These are phyloP conservation scores for Purpureocillium lavendulum DNA, from an alignment of 2,329 filamentous ascomycete species.

Conservation along the genomic window DNA sequence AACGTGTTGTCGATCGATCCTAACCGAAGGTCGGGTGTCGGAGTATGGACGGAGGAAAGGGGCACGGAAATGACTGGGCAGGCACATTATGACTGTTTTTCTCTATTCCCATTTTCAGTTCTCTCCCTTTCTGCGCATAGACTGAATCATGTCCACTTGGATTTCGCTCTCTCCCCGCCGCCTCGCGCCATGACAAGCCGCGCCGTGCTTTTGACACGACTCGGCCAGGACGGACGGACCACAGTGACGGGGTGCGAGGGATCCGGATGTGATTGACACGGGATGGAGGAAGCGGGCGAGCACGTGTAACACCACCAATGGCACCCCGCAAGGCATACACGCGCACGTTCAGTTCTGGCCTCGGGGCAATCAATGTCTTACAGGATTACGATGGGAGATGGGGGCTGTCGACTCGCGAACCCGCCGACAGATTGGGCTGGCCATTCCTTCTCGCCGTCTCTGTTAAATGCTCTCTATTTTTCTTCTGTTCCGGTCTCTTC, in stretches of 20 bases:
- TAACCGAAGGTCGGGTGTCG: neutral
- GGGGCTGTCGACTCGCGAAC: too few species aligned
- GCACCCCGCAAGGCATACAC: too few species aligned
- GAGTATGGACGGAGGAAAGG: slow-evolving; percentile 12
- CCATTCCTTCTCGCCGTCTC: too few species aligned
- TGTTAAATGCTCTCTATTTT: too few species aligned
- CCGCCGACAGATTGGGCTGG: too few species aligned
- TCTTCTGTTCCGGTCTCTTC: too few species aligned
- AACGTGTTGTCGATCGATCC: slow-evolving; percentile 17
- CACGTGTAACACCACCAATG: neutral
- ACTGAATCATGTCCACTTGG: slow-evolving; percentile 25
- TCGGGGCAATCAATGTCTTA: too few species aligned
- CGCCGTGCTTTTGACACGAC: slow-evolving; percentile 11
- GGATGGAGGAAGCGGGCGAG: neutral
- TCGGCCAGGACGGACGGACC: slow-evolving; percentile 1
- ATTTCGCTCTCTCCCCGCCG: slow-evolving; percentile 16
- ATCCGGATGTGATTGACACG: neutral
- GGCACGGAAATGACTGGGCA: slow-evolving; percentile 19
- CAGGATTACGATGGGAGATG: too few species aligned
- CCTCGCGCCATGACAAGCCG: slow-evolving; percentile 8
- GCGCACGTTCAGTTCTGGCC: too few species aligned
- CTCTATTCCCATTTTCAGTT: slow-evolving; percentile 2
- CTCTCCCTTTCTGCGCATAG: slow-evolving; percentile 24
- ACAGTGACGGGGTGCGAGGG: neutral
- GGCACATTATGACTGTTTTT: slow-evolving; percentile 9